phyloP scores from a whole-genome alignment of 441 rosid genomes.

The Eruca vesicaria region DNA sequence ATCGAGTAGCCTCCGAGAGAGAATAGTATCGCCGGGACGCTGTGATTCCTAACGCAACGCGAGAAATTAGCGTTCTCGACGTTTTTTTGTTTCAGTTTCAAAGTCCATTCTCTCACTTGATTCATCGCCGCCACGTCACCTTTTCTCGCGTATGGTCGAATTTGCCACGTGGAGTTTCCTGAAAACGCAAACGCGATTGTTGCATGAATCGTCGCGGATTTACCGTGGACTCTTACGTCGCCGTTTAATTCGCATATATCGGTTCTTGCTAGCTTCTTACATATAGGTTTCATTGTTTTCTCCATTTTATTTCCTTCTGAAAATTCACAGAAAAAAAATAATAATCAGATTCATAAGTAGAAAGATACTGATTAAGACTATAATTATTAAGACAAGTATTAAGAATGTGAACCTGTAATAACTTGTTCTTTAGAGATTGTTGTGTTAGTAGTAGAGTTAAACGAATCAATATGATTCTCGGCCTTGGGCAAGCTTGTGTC shows the following conservation, averaged over 20 bases:
- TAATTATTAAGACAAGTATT: background rate
- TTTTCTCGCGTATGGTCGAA: conserved; percentile 42
- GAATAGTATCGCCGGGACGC: conserved; percentile 65
- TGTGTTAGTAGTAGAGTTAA: background rate
- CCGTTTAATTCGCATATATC: conserved; percentile 37
- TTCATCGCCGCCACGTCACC: conserved; percentile 50
- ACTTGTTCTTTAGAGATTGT: background rate
- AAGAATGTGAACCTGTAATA: background rate
- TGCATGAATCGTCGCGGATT: conserved; percentile 29
- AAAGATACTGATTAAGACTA: background rate
- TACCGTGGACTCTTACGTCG: conserved; percentile 38
- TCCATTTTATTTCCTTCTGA: background rate
- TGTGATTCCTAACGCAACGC: conserved; percentile 24
- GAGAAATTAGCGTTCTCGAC: conserved; percentile 16
- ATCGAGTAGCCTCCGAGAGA: conserved; percentile 76
- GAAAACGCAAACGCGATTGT: conserved; percentile 15
- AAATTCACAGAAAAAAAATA: background rate
- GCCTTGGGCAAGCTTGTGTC: conserved; percentile 24
- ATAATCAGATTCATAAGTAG: background rate
- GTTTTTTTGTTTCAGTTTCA: conserved; percentile 34
- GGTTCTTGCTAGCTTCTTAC: conserved; percentile 30
- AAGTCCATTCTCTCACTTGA: conserved; percentile 55
- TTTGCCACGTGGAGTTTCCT: conserved; percentile 28
- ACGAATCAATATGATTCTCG: conserved; percentile 14
- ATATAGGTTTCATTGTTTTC: conserved; percentile 20